A percentile compares a stretch with the other conserved stretches of the same genome.
These are phyloP conservation scores for Acorus gramineus DNA, from an alignment of 106 monocot genomes.

Conservation along the genomic window DNA sequence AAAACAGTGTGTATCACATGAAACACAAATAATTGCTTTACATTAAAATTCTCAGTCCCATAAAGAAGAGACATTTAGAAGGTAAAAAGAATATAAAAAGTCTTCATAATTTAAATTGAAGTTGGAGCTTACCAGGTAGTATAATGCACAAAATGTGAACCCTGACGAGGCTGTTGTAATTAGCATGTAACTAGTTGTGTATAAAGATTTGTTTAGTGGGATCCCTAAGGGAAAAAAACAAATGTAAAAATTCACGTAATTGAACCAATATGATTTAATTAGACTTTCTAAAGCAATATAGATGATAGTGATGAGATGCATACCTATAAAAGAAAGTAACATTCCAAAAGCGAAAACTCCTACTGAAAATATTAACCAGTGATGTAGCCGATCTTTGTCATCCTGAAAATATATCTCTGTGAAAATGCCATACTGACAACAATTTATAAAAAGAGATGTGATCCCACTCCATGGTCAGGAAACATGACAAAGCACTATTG, in stretches of 20 bases:
- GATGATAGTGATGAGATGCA: not conserved
- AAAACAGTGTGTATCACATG: too few relatives aligned
- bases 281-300: too few relatives aligned
- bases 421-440: conserved; percentile 4
- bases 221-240: conserved; percentile 31
- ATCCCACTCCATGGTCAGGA: too few relatives aligned
- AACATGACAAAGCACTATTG: too few relatives aligned
- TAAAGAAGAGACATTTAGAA: too few relatives aligned
- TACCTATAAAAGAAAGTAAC: conserved; percentile 47
- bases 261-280: not conserved
- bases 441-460: not conserved
- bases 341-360: conserved; percentile 42
- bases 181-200: conserved; percentile 52
- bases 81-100: too few relatives aligned
- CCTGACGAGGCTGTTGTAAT: conserved; percentile 63
- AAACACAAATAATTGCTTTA: too few relatives aligned
- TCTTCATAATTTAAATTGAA: too few relatives aligned
- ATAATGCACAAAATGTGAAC: conserved; percentile 51
- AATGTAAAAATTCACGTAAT: not conserved
- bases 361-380: conserved; percentile 48
- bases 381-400: conserved; percentile 46
- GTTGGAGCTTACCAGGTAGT: conserved; percentile 38
- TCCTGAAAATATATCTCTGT: conserved; percentile 20
- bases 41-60: too few relatives aligned
- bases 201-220: conserved; percentile 70